Evolutionary conservation across 768 basidiomycete genomes (phyloP).

Genomic region (Xerocomellus chrysenteron): DNA sequence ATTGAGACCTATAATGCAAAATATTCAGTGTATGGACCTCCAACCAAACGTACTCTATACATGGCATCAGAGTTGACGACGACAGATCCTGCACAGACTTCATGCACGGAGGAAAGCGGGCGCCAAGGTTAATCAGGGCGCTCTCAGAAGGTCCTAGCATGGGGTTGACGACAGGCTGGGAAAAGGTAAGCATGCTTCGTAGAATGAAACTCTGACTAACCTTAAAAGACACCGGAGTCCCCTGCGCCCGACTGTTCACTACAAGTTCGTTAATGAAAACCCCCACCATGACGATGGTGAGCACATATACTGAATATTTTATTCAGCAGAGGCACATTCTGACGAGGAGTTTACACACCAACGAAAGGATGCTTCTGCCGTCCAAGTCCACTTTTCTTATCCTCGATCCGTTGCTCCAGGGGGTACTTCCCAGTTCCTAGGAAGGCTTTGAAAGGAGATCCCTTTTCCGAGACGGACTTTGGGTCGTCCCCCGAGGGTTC

Average conservation of each 20-base stretch:
- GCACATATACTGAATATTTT: conserved; percentile 50
- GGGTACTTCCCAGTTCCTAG: conserved; percentile 56
- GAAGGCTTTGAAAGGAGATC: conserved; percentile 40
- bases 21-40: conserved; percentile 6
- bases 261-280: conserved; percentile 87
- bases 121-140: conserved; percentile 83
- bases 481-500: conserved; percentile 43
- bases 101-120: conserved; percentile 94
- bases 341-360: conserved; percentile 45
- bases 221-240: conserved; percentile 83
- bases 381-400: conserved; percentile 83
- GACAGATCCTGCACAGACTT: conserved; percentile 61
- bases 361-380: conserved; percentile 78
- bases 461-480: conserved; percentile 39
- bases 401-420: conserved; percentile 78
- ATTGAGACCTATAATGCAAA: conserved; percentile 57
- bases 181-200: conserved; percentile 7
- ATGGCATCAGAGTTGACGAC: conserved; percentile 53
- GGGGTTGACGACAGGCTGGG: conserved; percentile 75
- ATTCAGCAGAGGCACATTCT: background rate
- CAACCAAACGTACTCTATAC: conserved; percentile 39
- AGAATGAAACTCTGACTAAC: conserved; percentile 35
- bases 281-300: conserved; percentile 66
- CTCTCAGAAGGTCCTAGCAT: conserved; percentile 90
- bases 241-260: conserved; percentile 71